phyloP scores from a whole-genome alignment of 2,329 filamentous ascomycete species.

The Stromatinia cepivora region DNA sequence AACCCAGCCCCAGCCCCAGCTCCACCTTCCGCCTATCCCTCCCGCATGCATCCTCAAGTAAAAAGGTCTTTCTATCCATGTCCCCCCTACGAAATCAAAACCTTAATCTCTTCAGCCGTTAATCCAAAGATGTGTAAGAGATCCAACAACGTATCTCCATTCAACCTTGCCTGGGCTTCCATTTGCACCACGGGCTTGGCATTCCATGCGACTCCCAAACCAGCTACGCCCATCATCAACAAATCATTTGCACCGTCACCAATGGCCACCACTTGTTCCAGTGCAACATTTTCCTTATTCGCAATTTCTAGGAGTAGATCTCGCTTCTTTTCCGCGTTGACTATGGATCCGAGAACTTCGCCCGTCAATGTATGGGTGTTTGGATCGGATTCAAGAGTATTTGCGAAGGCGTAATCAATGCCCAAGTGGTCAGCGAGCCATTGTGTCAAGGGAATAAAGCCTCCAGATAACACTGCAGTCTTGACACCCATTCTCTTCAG shows the following conservation, averaged over 20 bases:
- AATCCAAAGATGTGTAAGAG: slow-evolving; percentile 74
- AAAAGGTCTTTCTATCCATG: too few relatives aligned
- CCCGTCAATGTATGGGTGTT: slow-evolving; percentile 62
- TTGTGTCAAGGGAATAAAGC: slow-evolving; percentile 83
- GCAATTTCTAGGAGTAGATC: slow-evolving; percentile 72
- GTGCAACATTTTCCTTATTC: slow-evolving; percentile 60
- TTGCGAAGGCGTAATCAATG: slow-evolving; percentile 85
- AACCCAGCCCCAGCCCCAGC: too few relatives aligned
- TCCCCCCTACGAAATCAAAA: slow-evolving; percentile 41
- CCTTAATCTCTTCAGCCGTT: slow-evolving; percentile 61
- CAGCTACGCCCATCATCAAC: slow-evolving; percentile 74
- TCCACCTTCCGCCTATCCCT: too few relatives aligned
- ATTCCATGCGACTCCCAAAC: slow-evolving; percentile 79
- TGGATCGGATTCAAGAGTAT: slow-evolving; percentile 70
- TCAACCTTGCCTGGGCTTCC: slow-evolving; percentile 71
- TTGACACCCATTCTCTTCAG: slow-evolving; percentile 79
- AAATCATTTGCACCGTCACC: slow-evolving; percentile 84
- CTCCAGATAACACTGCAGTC: slow-evolving; percentile 87
- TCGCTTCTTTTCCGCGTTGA: slow-evolving; percentile 74
- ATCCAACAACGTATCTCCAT: slow-evolving; percentile 69
- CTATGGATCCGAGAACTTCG: slow-evolving; percentile 69
- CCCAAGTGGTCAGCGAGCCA: slow-evolving; percentile 82
- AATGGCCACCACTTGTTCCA: slow-evolving; percentile 70
- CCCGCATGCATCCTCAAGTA: too few relatives aligned
- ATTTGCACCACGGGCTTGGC: slow-evolving; percentile 81